phyloP scores from a whole-genome alignment of 2,329 filamentous ascomycete genomes.

The Fusarium haematococcum region DNA sequence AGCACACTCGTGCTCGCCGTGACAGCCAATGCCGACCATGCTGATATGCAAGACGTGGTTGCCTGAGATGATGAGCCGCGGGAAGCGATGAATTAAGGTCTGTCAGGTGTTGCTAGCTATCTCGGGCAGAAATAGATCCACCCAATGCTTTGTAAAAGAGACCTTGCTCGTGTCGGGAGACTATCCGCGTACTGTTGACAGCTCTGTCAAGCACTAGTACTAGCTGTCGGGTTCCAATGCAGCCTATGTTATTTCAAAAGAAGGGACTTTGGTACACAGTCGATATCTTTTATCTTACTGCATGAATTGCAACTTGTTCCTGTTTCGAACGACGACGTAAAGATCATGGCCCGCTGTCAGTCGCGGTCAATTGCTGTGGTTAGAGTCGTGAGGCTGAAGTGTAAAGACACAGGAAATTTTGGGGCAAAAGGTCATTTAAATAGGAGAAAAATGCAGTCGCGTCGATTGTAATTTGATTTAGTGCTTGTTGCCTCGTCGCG shows the following conservation, averaged over 20 bases:
- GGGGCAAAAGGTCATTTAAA: constrained; percentile 28
- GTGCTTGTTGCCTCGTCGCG: constrained; percentile 28
- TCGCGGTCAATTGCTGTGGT: not conserved
- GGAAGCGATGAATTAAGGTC: not conserved
- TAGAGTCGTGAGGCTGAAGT: not conserved
- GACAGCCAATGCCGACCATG: not conserved
- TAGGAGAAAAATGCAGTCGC: constrained; percentile 11
- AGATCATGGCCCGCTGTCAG: not conserved
- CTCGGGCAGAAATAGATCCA: not conserved
- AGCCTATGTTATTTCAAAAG: not conserved
- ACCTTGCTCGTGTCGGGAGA: not conserved
- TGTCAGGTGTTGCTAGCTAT: not conserved
- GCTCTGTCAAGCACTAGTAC: not conserved
- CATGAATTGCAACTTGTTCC: not conserved
- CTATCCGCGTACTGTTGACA: not conserved
- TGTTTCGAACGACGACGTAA: not conserved
- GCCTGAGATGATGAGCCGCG: not conserved
- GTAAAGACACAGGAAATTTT: not conserved
- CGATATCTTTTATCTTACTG: not conserved
- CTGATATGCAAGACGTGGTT: not conserved
- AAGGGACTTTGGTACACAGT: not conserved
- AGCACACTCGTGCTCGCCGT: constrained; percentile 7
- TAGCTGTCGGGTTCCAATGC: not conserved
- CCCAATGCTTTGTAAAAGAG: not conserved
- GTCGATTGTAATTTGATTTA: constrained; percentile 25